A percentile compares a stretch with the other conserved stretches of the same genome.
Conservation (phyloP, 2,329 filamentous ascomycete genomes). For the Leptographium procerum region DNA sequence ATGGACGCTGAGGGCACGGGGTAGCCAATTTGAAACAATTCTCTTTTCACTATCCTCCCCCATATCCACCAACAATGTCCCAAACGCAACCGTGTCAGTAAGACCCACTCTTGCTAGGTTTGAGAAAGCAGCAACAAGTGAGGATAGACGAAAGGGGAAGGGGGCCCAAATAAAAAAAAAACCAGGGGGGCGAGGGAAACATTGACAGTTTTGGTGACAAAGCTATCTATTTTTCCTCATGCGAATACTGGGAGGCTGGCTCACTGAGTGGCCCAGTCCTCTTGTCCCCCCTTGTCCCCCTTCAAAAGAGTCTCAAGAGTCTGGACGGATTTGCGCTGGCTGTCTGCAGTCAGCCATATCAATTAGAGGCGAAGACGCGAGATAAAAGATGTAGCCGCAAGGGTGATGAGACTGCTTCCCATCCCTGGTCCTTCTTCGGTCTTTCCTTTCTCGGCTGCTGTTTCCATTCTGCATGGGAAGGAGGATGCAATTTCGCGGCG, state of each 20-base stretch:
- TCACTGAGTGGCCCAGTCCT: neutral
- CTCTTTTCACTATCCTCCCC: neutral
- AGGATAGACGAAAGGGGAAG: neutral
- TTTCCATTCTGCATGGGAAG: neutral
- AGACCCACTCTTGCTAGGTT: slow-evolving; percentile 7
- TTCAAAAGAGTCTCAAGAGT: neutral
- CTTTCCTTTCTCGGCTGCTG: neutral
- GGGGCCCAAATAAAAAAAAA: neutral
- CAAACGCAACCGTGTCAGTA: slow-evolving; percentile 10
- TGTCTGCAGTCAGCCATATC: neutral
- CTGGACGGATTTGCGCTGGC: neutral
- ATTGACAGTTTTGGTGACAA: neutral
- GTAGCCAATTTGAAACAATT: slow-evolving; percentile 1
- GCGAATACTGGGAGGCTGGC: neutral
- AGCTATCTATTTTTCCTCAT: neutral
- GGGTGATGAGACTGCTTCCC: neutral
- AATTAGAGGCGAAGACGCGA: neutral
- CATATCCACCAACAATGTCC: slow-evolving; percentile 3
- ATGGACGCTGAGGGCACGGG: neutral
- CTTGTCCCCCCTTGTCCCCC: no score
- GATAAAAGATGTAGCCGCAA: neutral
- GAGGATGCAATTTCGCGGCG: neutral
- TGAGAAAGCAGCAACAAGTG: slow-evolving; percentile 4
- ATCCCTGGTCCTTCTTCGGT: neutral
- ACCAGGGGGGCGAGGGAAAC: neutral